Base-by-base conservation (phyloP, 176 grass and related monocot genomes). In the Aechmea fasciata region DNA sequence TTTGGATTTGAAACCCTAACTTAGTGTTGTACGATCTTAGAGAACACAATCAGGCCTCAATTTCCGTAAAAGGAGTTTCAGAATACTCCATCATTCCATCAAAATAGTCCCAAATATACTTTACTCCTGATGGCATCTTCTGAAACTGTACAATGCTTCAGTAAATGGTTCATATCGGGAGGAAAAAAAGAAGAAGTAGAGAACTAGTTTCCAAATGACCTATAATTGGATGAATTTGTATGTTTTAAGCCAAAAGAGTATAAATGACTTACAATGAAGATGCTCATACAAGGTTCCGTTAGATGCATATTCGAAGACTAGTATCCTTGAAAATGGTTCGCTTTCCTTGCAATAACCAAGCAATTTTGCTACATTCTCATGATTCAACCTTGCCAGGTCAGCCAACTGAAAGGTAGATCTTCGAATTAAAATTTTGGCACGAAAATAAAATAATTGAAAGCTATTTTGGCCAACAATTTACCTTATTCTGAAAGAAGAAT, bases 261-360 rank as follows among this genome's bases (percentile, higher is more conserved):
- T 41, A 41, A 41, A 11, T 14, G 51, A 23, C 87, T 80, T 83
- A 99, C 94, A 93, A 33, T 99, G 89, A 18, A 99, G 77, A 71
- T 99, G 89, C 69, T 99, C 94, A 47, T 84, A 93, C 24, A 99
- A 69, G 26, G 94, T 99, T 0, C 94, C 94, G 50, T 99, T 99
- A 70, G 94, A 85, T 59, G 94, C 90, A 24, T 99, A 99, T 70
- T 93, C 94, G 70, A 99, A 92, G 24, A 93, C 87, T 53, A 90
- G 57, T 84, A 99, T 93, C 68, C 94, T 84, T 13, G 84, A 90
- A 75, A 90, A 99, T 7, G 90, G 86, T 67, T 99, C 87, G n/a
- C 62, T 90, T 75, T 93, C 94, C 75, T 91, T 79, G 72, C 94
- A 93, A 71, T 93, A 99, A 23, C 94, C 94, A 24, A 99, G 63